Conservation (phyloP, 805 yeast genomes). For the Hanseniaspora vineae region DNA sequence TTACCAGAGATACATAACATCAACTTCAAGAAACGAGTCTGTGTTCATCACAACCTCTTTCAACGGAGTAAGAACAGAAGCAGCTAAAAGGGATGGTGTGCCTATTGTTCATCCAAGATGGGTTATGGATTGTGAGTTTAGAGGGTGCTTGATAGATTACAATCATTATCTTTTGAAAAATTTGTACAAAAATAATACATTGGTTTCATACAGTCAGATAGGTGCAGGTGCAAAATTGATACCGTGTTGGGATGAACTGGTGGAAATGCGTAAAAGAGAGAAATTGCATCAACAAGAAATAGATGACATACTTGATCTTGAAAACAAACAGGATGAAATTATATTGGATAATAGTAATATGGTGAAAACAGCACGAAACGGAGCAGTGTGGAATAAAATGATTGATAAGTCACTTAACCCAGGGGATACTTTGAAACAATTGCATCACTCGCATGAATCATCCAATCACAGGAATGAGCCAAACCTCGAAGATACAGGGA, state of each 20-base stretch:
- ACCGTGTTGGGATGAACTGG: too few species aligned
- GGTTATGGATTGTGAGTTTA: conserved; percentile 29
- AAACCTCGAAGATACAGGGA: background rate
- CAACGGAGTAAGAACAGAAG: conserved; percentile 17
- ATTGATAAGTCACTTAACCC: background rate
- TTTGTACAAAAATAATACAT: conserved; percentile 1
- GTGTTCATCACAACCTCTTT: conserved; percentile 18
- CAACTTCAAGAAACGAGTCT: background rate
- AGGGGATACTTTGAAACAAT: too few species aligned
- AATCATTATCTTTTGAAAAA: conserved; percentile 19
- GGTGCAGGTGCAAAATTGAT: conserved; percentile 13
- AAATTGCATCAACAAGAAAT: conserved; percentile 1
- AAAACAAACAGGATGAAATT: background rate
- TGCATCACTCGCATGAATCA: too few species aligned
- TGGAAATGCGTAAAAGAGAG: background rate
- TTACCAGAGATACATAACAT: background rate
- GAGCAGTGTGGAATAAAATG: background rate
- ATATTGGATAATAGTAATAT: background rate
- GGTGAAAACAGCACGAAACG: background rate
- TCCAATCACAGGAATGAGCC: too few species aligned
- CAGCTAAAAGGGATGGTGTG: conserved; percentile 29
- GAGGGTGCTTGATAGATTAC: conserved; percentile 28
- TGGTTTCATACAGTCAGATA: conserved; percentile 14
- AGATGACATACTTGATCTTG: background rate
- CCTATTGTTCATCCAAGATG: conserved; percentile 31